These are phyloP conservation scores for Coccinonectria pachysandricola DNA, from an alignment of 2,329 filamentous ascomycete genomes.

Conservation along the genomic window DNA sequence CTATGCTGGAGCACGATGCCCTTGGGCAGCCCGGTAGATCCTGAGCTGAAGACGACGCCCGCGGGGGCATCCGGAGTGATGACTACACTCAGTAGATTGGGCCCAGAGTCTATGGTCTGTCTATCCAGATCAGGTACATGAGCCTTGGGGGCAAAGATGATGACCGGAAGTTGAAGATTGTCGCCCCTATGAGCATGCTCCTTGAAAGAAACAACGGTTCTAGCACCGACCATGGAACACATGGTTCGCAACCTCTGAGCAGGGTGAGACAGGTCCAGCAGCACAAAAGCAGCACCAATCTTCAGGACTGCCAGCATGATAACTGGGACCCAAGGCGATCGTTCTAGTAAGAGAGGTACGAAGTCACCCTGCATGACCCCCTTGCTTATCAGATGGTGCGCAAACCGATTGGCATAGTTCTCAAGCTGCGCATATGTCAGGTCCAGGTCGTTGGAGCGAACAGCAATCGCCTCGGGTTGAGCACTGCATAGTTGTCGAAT, in stretches of 20 bases:
- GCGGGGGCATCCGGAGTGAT: not conserved
- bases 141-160: conserved; percentile 1
- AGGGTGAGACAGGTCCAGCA: conserved; percentile 1
- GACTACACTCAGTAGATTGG: not conserved
- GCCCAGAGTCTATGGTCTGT: not conserved
- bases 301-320: conserved; percentile 1
- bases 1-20: conserved; percentile 1
- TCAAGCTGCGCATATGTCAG: conserved; percentile 1
- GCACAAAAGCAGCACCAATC: not conserved
- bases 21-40: conserved; percentile 1
- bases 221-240: not conserved
- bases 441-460: conserved; percentile 1
- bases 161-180: not conserved
- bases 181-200: not conserved
- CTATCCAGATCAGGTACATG: not conserved
- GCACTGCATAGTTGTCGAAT: conserved; percentile 2
- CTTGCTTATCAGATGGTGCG: not conserved
- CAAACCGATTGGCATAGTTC: conserved; percentile 1
- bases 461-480: conserved; percentile 1
- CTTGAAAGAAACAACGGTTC: not conserved
- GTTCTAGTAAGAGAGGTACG: not conserved
- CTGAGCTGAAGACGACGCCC: conserved; percentile 1
- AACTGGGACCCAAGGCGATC: not conserved
- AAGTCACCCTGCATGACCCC: conserved; percentile 1
- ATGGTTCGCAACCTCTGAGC: conserved; percentile 1